phyloP scores from a whole-genome alignment of 148 eudicot genomes.

The Persicaria tinctoria region DNA sequence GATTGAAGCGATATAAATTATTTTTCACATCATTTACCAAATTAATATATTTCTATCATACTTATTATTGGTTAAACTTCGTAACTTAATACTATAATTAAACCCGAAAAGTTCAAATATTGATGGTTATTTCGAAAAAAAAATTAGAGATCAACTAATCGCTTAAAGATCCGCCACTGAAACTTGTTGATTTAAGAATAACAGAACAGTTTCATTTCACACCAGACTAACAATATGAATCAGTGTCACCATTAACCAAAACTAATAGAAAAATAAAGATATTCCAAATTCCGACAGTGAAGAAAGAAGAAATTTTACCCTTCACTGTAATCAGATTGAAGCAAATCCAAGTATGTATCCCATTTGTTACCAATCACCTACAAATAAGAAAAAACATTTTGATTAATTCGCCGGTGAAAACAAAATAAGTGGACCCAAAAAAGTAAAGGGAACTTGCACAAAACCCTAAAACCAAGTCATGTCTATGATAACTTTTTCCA shows the following conservation, averaged over 20 bases:
- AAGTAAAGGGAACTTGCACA: neutral
- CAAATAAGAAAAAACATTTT: neutral
- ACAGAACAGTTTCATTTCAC: neutral
- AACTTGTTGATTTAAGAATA: too few species aligned
- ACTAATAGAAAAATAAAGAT: neutral
- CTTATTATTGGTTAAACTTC: too few species aligned
- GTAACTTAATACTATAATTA: too few species aligned
- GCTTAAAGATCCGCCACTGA: too few species aligned
- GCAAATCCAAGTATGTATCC: slow-evolving; percentile 90
- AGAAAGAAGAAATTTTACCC: slow-evolving; percentile 35
- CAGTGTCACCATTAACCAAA: neutral
- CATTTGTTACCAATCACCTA: slow-evolving; percentile 97
- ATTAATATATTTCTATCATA: too few species aligned
- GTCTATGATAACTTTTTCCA: neutral
- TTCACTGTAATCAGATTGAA: slow-evolving; percentile 86
- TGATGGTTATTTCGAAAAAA: too few species aligned
- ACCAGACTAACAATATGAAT: neutral
- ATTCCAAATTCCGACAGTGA: neutral
- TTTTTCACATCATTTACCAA: too few species aligned
- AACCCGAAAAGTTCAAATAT: too few species aligned
- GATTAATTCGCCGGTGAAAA: neutral
- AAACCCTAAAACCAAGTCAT: neutral
- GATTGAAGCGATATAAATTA: too few species aligned
- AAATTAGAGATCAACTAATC: too few species aligned
- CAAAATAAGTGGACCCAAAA: neutral